Percentiles rank a stretch among this genome's conserved stretches.
Evolutionary conservation across 306 rosid species (phyloP).

Genomic region (Trifolium fragiferum): DNA sequence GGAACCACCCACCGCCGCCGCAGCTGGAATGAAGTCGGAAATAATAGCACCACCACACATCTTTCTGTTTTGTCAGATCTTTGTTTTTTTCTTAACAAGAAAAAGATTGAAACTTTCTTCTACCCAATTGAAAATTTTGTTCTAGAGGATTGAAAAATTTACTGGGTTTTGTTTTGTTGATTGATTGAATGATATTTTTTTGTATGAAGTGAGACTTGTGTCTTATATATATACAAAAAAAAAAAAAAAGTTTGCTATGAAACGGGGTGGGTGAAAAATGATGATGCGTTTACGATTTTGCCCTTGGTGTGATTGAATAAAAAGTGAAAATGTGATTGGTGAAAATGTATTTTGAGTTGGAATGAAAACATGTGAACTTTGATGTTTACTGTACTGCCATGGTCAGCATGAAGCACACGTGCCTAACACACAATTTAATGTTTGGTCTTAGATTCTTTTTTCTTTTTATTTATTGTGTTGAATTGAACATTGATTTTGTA

Average conservation of each 20-base stretch:
- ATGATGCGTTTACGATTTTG: constrained; percentile 38
- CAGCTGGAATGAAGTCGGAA: constrained; percentile 79
- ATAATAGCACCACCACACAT: constrained; percentile 99
- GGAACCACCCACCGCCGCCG: constrained; percentile 26
- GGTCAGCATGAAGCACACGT: constrained; percentile 32
- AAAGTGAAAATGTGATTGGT: neutral
- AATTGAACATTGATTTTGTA: neutral
- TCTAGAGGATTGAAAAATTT: neutral
- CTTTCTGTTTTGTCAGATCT: constrained; percentile 4
- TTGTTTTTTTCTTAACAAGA: neutral
- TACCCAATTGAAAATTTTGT: constrained; percentile 29
- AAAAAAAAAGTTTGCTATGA: neutral
- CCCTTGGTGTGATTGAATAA: constrained; percentile 33
- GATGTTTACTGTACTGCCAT: neutral
- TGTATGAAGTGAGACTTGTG: constrained; percentile 16
- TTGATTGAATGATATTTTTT: neutral
- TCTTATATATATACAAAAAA: constrained; percentile 16
- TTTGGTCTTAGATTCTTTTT: neutral
- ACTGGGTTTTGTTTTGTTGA: constrained; percentile 28
- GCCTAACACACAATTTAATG: neutral
- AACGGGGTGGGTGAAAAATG: constrained; percentile 9
- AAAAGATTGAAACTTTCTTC: constrained; percentile 30
- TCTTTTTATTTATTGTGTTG: neutral
- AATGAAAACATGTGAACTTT: neutral
- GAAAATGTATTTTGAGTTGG: neutral